Percentiles rank a stretch among this genome's conserved stretches.
Evolutionary conservation across 768 basidiomycete species (phyloP).

Genomic region (Tricholoma sp.): DNA sequence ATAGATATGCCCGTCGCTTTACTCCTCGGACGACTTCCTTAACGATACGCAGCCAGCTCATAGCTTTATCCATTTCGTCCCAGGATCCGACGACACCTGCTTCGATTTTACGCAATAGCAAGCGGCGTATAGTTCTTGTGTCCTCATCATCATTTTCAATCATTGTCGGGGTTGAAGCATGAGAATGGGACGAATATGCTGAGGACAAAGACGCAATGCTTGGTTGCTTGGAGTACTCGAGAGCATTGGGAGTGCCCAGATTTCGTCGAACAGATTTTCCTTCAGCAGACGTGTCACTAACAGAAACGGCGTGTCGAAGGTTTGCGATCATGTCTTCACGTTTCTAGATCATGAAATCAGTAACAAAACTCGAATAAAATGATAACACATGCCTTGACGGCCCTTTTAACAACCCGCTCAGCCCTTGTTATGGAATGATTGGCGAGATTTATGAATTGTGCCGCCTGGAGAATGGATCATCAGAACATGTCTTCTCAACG

Average conservation of each 20-base stretch:
- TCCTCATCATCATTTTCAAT: conserved; percentile 62
- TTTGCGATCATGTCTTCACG: conserved; percentile 42
- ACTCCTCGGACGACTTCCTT: conserved; percentile 58
- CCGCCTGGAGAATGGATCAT: conserved; percentile 35
- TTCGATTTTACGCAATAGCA: conserved; percentile 65
- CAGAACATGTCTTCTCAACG: neutral
- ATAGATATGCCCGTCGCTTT: conserved; percentile 39
- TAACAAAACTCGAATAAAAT: neutral
- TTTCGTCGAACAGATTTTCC: conserved; percentile 16
- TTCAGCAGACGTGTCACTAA: conserved; percentile 9
- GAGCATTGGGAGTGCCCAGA: conserved; percentile 21
- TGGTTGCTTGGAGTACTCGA: conserved; percentile 29
- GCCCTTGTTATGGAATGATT: conserved; percentile 52
- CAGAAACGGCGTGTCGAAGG: conserved; percentile 29
- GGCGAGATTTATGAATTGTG: conserved; percentile 49
- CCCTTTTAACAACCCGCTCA: conserved; percentile 51
- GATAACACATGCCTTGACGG: conserved; percentile 41
- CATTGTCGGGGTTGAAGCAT: conserved; percentile 44
- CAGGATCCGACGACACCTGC: conserved; percentile 48
- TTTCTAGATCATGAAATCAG: conserved; percentile 32
- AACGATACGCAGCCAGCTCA: conserved; percentile 58
- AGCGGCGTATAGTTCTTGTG: conserved; percentile 50
- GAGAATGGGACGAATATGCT: conserved; percentile 35
- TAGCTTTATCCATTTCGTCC: conserved; percentile 58
- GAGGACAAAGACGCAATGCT: conserved; percentile 40